phyloP scores from a whole-genome alignment of 768 basidiomycete genomes.

The Auriculariales sp. region DNA sequence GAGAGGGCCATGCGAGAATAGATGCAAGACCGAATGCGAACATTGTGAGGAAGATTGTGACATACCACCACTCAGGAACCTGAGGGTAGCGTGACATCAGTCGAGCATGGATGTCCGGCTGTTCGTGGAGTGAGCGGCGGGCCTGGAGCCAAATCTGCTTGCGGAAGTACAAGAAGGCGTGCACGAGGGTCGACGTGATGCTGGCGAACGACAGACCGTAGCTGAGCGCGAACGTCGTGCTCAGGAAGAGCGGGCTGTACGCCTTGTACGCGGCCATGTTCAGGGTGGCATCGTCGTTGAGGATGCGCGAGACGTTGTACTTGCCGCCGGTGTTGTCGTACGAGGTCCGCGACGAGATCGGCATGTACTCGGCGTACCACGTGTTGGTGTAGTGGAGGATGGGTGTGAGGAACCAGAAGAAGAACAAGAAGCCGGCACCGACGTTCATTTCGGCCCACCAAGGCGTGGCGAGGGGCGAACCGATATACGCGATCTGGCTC shows the following conservation, averaged over 20 bases:
- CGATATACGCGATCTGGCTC: constrained; percentile 52
- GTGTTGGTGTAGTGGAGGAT: constrained; percentile 39
- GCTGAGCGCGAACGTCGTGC: constrained; percentile 61
- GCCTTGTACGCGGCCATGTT: constrained; percentile 28
- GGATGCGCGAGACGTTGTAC: constrained; percentile 30
- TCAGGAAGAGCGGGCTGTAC: constrained; percentile 34
- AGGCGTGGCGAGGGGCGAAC: constrained; percentile 59
- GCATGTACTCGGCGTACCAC: constrained; percentile 44
- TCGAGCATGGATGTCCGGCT: constrained; percentile 73
- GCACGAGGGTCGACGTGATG: constrained; percentile 60
- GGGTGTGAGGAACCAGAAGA: constrained; percentile 55
- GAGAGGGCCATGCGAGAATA: constrained; percentile 61
- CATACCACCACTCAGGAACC: constrained; percentile 82
- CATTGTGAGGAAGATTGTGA: constrained; percentile 47
- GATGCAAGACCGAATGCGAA: constrained; percentile 52
- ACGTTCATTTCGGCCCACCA: constrained; percentile 56
- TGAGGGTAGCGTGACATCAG: constrained; percentile 64
- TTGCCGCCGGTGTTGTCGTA: constrained; percentile 18
- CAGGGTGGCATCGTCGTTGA: constrained; percentile 24
- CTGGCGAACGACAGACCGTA: constrained; percentile 74
- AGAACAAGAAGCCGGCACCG: constrained; percentile 42
- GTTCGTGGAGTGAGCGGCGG: constrained; percentile 56
- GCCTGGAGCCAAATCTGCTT: constrained; percentile 65
- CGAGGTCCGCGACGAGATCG: constrained; percentile 19
- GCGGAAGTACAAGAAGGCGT: constrained; percentile 59